Evolutionary conservation across 2,329 filamentous ascomycete species (phyloP).

Genomic region (Claviceps arundinis): DNA sequence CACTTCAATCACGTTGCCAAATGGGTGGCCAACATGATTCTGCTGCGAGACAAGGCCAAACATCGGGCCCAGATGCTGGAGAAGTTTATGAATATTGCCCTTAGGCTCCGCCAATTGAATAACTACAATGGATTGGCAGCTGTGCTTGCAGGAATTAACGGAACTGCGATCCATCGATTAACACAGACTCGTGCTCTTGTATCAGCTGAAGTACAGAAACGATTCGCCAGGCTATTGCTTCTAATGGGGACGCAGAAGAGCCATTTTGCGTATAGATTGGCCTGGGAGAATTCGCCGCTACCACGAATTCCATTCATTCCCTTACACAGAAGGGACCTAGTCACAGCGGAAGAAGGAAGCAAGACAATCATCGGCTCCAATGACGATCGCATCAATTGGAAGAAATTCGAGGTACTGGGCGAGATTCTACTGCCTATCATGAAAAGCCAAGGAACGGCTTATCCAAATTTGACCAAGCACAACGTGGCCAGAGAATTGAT

Average conservation of each 20-base stretch:
- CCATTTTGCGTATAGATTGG: constrained; percentile 88
- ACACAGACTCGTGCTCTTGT: constrained; percentile 67
- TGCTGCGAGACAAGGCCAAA: constrained; percentile 90
- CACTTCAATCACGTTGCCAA: constrained; percentile 81
- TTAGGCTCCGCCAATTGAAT: constrained; percentile 78
- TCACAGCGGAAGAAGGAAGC: constrained; percentile 86
- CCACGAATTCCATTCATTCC: constrained; percentile 91
- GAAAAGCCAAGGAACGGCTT: constrained; percentile 77
- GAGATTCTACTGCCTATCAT: constrained; percentile 85
- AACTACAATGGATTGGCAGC: constrained; percentile 97
- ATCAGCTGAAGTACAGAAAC: constrained; percentile 56
- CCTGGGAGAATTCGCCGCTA: constrained; percentile 87
- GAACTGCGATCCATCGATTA: constrained; percentile 73
- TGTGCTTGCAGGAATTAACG: constrained; percentile 83
- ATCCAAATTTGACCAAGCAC: constrained; percentile 56
- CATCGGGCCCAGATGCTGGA: constrained; percentile 84
- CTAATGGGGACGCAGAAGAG: constrained; percentile 89
- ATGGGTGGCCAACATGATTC: constrained; percentile 71
- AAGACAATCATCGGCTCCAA: constrained; percentile 69
- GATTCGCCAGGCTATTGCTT: constrained; percentile 77
- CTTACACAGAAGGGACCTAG: constrained; percentile 75
- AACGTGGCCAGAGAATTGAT: constrained; percentile 63
- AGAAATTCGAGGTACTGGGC: constrained; percentile 92
- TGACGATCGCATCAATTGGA: constrained; percentile 81
- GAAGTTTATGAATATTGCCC: constrained; percentile 86